Conservation (phyloP, 495 filamentous ascomycete genomes). For the Cercophora scortea region DNA sequence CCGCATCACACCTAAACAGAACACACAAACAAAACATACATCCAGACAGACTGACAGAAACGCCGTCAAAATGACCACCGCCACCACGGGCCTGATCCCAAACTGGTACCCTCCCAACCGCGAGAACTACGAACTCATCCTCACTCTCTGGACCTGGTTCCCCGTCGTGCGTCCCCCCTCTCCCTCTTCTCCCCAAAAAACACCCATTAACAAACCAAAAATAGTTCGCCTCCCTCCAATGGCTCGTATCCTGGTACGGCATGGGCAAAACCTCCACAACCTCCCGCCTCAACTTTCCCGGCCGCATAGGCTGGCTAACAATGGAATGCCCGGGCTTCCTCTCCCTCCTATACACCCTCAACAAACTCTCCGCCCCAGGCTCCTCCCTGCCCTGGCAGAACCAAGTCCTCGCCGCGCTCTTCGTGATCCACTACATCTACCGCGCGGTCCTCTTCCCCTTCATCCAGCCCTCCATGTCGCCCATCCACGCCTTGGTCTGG, state of each 20-base stretch:
- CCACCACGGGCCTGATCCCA: constrained; percentile 22
- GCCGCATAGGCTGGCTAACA: constrained; percentile 72
- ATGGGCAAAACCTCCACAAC: constrained; percentile 79
- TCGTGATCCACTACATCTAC: constrained; percentile 80
- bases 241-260: constrained; percentile 56
- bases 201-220: not conserved
- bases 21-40: not conserved
- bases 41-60: not conserved
- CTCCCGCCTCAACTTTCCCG: constrained; percentile 76
- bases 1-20: not conserved
- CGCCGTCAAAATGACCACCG: constrained; percentile 1
- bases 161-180: constrained; percentile 23
- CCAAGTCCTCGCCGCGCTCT: constrained; percentile 56
- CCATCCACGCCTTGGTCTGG: constrained; percentile 63
- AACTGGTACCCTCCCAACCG: constrained; percentile 47
- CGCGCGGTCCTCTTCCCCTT: constrained; percentile 76
- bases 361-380: constrained; percentile 47
- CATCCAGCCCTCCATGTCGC: constrained; percentile 84
- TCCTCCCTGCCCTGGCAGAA: constrained; percentile 59
- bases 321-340: constrained; percentile 81
- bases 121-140: constrained; percentile 40
- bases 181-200: not conserved
- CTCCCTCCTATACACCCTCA: constrained; percentile 70
- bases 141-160: constrained; percentile 47
- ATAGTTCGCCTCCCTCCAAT: constrained; percentile 54